Conservation (phyloP, 1,139 yeast genomes). For the Candida neerlandica region DNA sequence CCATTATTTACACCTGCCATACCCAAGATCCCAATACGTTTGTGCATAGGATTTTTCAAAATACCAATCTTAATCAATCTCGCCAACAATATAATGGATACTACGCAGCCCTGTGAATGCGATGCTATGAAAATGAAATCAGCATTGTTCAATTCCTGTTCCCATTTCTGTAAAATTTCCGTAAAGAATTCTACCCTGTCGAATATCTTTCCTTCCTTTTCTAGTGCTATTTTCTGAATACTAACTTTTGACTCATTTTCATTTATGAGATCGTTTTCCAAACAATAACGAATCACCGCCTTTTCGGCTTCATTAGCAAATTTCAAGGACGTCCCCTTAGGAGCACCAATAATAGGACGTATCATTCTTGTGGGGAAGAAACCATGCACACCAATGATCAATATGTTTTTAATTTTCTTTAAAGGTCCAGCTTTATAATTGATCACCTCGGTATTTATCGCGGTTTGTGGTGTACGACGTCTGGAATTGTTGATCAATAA, state of each 20-base stretch:
- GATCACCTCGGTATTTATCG: constrained; percentile 27
- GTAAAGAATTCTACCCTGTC: constrained; percentile 83
- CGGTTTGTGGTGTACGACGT: constrained; percentile 13
- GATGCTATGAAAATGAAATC: constrained; percentile 88
- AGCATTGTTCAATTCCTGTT: constrained; percentile 67
- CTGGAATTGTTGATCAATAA: constrained; percentile 34
- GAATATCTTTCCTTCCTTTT: constrained; percentile 87
- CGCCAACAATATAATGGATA: constrained; percentile 76
- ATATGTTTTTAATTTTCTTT: constrained; percentile 50
- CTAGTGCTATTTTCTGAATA: constrained; percentile 88
- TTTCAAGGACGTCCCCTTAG: constrained; percentile 87
- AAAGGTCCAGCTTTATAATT: constrained; percentile 36
- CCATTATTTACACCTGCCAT: constrained; percentile 98
- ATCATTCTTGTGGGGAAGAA: constrained; percentile 88
- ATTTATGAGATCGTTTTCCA: constrained; percentile 49
- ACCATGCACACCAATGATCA: constrained; percentile 93
- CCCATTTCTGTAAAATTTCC: constrained; percentile 71
- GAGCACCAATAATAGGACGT: constrained; percentile 85
- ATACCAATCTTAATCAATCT: constrained; percentile 71
- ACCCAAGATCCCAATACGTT: constrained; percentile 72
- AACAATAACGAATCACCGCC: constrained; percentile 74
- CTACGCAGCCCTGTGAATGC: constrained; percentile 96
- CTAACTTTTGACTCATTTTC: constrained; percentile 50
- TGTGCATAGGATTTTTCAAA: constrained; percentile 48
- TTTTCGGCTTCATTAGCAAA: constrained; percentile 87